Evolutionary conservation across 2,329 filamentous ascomycete genomes (phyloP).

Genomic region (Didymella glomerata): DNA sequence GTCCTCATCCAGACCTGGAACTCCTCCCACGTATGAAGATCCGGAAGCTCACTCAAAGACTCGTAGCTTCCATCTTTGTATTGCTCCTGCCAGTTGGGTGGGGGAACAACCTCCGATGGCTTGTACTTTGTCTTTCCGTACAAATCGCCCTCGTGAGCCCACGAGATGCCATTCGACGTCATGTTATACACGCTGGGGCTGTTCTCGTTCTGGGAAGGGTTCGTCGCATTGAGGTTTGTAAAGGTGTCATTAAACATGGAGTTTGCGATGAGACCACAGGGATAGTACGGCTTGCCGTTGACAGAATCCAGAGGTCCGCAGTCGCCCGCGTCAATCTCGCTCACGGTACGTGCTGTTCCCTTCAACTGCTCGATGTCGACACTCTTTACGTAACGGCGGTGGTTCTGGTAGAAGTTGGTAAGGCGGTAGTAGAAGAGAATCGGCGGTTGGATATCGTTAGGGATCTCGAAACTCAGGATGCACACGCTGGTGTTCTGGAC

Average conservation of each 20-base stretch:
- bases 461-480: slow-evolving; percentile 79
- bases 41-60: slow-evolving; percentile 67
- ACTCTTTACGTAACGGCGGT: slow-evolving; percentile 92
- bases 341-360: slow-evolving; percentile 69
- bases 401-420: slow-evolving; percentile 99
- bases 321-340: slow-evolving; percentile 70
- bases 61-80: slow-evolving; percentile 75
- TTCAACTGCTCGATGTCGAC: slow-evolving; percentile 85
- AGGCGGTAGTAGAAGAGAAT: slow-evolving; percentile 95
- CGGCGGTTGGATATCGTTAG: slow-evolving; percentile 79
- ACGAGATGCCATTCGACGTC: slow-evolving; percentile 81
- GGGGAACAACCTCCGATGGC: slow-evolving; percentile 73
- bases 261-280: slow-evolving; percentile 95
- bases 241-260: slow-evolving; percentile 97
- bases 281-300: slow-evolving; percentile 77
- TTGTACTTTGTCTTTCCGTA: slow-evolving; percentile 77
- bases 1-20: slow-evolving; percentile 99
- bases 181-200: slow-evolving; percentile 70
- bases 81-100: slow-evolving; percentile 81
- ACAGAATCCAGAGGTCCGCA: slow-evolving; percentile 73
- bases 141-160: slow-evolving; percentile 81
- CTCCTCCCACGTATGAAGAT: slow-evolving; percentile 77
- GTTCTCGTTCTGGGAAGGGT: slow-evolving; percentile 54
- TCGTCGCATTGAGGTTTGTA: slow-evolving; percentile 68
- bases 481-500: slow-evolving; percentile 63